Evolutionary conservation across 208 protist species (phyloP), one percentile per base, ranked within the genome.

Genomic region (Acanthamoeba sp.): DNA sequence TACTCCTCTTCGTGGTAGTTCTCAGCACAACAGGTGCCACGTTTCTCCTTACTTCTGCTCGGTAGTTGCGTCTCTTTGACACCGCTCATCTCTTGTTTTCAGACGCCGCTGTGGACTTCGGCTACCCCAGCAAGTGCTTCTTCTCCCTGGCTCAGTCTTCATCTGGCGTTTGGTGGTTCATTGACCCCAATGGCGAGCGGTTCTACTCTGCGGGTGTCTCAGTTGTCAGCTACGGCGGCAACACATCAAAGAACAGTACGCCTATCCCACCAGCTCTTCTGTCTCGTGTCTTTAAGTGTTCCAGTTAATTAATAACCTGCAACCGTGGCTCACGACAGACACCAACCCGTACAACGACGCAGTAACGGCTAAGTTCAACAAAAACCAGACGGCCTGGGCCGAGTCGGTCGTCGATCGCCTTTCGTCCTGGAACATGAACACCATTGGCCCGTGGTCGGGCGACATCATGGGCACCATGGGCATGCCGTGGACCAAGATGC

Each of bases 91-190:
- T n/a, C n/a, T n/a, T n/a, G n/a, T n/a, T n/a, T n/a, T n/a, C n/a
- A n/a, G n/a, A n/a, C n/a, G n/a, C n/a, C n/a, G n/a, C n/a, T n/a
- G 55, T 62, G 55, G 55, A 62, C 55, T 27, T n/a, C 12, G 55
- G 55, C 20, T 76, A 76, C 66, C 16, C n/a, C 18, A 76, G 66
- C 66, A 76, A 76, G 66, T 76, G 66, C 36, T 76, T 76, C 66
- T 76, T 76, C 36, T 76, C 66, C 32, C 3, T 76, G n/a, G 66
- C 3, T 18, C 66, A 76, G 66, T 76, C 66, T 2, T 22, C 32
- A 3, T 40, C 66, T 12, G 66, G 66, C 36, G 66, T 42, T 2
- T 76, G 66, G 66, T 76, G 66, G 66, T 76, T 76, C 36, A n/a
- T 76, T 18, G 66, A 76, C 18, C 66, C 66, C n/a, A 76, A 76